Evolutionary conservation across 2,329 filamentous ascomycete genomes (phyloP), one percentile per base, ranked within the genome.

Genomic region (Neurospora crassa): DNA sequence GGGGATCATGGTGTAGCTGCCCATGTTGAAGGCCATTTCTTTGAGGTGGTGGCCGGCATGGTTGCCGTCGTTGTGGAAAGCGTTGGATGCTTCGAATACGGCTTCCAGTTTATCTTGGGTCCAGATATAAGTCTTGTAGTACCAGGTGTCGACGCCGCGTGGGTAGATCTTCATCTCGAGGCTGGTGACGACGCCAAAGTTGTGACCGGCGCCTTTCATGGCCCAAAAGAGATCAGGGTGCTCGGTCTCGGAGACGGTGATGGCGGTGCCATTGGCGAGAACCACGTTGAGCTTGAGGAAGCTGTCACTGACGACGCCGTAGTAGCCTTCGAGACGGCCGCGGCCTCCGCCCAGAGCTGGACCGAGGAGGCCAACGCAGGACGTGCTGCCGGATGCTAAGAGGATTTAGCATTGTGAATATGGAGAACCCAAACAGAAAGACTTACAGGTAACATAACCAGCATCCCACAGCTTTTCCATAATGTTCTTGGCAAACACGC

Each of bases 331-430:
- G 5, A 87, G 82, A 79, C 82, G 82, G 41, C 87, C 87, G 76
- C 87, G 84, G 4, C 88, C 87, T 70, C 88, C 88, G 2, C 88
- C 88, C 0, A 90, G 82, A 0, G 80, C 85, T 0, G 85, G 86
- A 0, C 78, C 78, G 20, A 79, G 70, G 68, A 75, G 75, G 76
- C 81, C 42, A 80, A 83, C 67, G 72, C 85, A 88, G 77, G 87
- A 85, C 74, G 86, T 88, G 10, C 81, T 83, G 45, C 84, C 84
- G 11, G 83, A 85, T 1, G 84, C 84, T 79, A n/a, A 29, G 41
- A 42, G 14, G 5, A 0, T 42, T 42, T 18, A 42, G 41, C 18
- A 42, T 42, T 42, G 14, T 18, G 41, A 6, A 18, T 37, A 42
- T 16, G 7, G 16, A 42, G 1, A 42, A 8, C 2, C 3, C 1